Conservation (phyloP, 1,284 basidiomycete species). For the Sanghuangporus sanghuang region DNA sequence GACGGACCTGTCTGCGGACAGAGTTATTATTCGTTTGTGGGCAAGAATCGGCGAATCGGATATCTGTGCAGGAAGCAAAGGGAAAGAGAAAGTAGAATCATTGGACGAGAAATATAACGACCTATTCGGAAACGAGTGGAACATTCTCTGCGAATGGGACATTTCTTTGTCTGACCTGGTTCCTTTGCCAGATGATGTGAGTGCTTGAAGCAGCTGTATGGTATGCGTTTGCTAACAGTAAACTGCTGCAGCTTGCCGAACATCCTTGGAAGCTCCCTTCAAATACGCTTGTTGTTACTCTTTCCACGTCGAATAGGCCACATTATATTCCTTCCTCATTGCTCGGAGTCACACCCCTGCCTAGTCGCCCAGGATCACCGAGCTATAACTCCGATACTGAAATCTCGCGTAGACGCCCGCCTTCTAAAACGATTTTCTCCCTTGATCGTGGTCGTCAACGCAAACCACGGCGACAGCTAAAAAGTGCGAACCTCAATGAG, state of each 20-base stretch:
- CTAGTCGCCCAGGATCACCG: conserved; percentile 41
- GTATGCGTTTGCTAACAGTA: conserved; percentile 7
- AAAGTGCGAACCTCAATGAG: conserved; percentile 60
- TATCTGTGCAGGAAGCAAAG: conserved; percentile 41
- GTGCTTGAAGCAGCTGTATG: conserved; percentile 21
- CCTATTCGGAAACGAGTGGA: conserved; percentile 44
- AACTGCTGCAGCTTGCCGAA: conserved; percentile 33
- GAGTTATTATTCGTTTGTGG: conserved; percentile 55
- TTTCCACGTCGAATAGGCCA: conserved; percentile 51
- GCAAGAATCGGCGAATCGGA: conserved; percentile 35
- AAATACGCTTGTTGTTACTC: conserved; percentile 65
- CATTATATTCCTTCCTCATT: conserved; percentile 48
- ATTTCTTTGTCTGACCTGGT: conserved; percentile 57
- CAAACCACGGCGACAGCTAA: conserved; percentile 26
- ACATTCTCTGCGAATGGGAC: conserved; percentile 62
- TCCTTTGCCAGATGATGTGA: conserved; percentile 58
- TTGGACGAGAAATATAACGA: conserved; percentile 9
- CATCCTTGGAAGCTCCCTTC: conserved; percentile 54
- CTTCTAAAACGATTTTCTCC: background rate
- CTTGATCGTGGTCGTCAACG: conserved; percentile 20
- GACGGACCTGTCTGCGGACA: conserved; percentile 43
- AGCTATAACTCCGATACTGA: conserved; percentile 74
- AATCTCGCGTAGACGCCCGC: conserved; percentile 17
- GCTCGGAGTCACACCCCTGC: conserved; percentile 33
- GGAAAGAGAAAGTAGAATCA: conserved; percentile 23